Evolutionary conservation across 139 green algal species (phyloP).

Genomic region (Mychonastes homosphaera): DNA sequence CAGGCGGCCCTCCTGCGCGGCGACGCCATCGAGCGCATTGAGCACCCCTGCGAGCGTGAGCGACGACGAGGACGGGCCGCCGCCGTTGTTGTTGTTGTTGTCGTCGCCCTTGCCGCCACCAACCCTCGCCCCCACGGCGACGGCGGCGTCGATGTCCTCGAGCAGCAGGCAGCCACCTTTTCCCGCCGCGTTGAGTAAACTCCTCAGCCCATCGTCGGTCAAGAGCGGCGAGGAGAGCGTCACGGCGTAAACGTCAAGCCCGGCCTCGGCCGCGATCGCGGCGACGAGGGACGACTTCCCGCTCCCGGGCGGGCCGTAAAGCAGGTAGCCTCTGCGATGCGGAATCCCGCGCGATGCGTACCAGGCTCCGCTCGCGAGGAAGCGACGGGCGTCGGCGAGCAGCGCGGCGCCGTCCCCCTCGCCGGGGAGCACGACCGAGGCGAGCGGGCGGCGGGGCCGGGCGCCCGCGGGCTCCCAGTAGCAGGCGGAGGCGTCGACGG

Average conservation of each 20-base stretch:
- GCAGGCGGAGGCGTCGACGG: background rate
- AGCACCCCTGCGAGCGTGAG: slow-evolving; percentile 47
- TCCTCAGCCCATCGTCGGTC: slow-evolving; percentile 35
- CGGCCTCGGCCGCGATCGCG: background rate
- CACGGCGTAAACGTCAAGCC: slow-evolving; percentile 30
- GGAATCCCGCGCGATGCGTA: slow-evolving; percentile 34
- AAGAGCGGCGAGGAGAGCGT: slow-evolving; percentile 29
- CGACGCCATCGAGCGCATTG: slow-evolving; percentile 45
- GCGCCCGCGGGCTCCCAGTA: slow-evolving; percentile 25
- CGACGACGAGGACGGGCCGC: too few relatives aligned
- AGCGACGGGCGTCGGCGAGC: slow-evolving; percentile 20
- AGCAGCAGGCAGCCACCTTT: slow-evolving; percentile 28
- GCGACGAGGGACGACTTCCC: slow-evolving; percentile 34
- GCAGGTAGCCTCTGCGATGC: slow-evolving; percentile 35
- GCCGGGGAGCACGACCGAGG: slow-evolving; percentile 25
- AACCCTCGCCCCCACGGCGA: too few relatives aligned
- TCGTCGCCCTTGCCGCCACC: too few relatives aligned
- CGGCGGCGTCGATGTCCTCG: slow-evolving; percentile 46
- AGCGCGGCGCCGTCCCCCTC: slow-evolving; percentile 14
- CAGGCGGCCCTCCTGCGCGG: slow-evolving; percentile 35
- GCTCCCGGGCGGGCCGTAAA: slow-evolving; percentile 32
- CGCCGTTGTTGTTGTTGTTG: too few relatives aligned
- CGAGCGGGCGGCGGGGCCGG: slow-evolving; percentile 25
- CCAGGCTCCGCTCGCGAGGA: slow-evolving; percentile 15
- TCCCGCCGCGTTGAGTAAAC: slow-evolving; percentile 25